Evolutionary conservation across 2,329 filamentous ascomycete genomes (phyloP).

Genomic region (Penicillium glabrum): DNA sequence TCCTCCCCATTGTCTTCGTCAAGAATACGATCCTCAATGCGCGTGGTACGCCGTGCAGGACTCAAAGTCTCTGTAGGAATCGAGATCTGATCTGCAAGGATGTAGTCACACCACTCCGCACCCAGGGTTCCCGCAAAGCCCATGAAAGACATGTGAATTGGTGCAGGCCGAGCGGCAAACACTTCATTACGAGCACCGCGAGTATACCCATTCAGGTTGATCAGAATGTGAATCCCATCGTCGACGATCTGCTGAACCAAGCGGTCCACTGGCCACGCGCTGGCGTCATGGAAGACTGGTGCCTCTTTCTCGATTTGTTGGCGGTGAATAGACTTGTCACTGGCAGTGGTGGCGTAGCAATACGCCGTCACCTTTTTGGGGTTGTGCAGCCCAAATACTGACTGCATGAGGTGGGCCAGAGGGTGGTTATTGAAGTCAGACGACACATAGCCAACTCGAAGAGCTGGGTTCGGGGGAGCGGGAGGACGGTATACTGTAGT

Average conservation of each 20-base stretch:
- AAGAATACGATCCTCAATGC: constrained; percentile 65
- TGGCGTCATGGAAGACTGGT: constrained; percentile 86
- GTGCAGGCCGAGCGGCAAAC: constrained; percentile 89
- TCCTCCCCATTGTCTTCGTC: constrained; percentile 68
- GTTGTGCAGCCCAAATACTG: constrained; percentile 91
- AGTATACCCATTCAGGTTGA: constrained; percentile 98
- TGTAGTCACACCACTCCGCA: constrained; percentile 98
- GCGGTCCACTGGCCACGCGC: constrained; percentile 78
- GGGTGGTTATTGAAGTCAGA: constrained; percentile 99
- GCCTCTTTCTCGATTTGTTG: constrained; percentile 91
- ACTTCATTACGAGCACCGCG: constrained; percentile 95
- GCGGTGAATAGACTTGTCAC: constrained; percentile 84
- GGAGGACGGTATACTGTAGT: constrained; percentile 80
- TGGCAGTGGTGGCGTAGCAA: constrained; percentile 92
- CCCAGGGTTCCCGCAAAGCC: constrained; percentile 94
- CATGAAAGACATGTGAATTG: constrained; percentile 99
- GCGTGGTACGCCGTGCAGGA: constrained; percentile 73
- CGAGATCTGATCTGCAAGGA: constrained; percentile 84
- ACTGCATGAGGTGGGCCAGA: constrained; percentile 96
- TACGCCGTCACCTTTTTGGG: constrained; percentile 72
- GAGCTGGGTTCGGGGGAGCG: constrained; percentile 71
- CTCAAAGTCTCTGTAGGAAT: constrained; percentile 80
- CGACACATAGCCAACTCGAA: constrained; percentile 95
- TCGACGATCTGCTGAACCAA: constrained; percentile 81
- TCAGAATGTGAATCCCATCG: constrained; percentile 88